Evolutionary conservation across 2,329 filamentous ascomycete genomes (phyloP).

Genomic region (Bipolaris oryzae): DNA sequence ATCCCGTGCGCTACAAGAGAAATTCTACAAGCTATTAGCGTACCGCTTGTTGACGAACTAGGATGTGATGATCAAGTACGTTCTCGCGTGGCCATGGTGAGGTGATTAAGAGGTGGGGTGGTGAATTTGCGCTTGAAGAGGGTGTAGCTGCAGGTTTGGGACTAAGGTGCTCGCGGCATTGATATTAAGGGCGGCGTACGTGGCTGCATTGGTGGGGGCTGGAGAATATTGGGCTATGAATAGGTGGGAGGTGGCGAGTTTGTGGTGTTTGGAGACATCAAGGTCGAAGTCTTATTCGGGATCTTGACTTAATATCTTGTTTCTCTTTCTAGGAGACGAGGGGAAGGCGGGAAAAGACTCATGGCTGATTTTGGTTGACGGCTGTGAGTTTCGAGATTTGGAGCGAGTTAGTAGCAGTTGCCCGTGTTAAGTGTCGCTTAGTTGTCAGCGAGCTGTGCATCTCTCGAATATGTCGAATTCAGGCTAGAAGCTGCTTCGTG

Average conservation of each 20-base stretch:
- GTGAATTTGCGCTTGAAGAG: constrained; percentile 40
- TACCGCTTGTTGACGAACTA: constrained; percentile 56
- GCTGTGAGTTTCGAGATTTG: constrained; percentile 28
- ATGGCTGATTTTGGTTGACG: neutral
- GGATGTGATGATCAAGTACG: constrained; percentile 50
- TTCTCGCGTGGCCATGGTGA: constrained; percentile 47
- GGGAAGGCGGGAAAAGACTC: neutral
- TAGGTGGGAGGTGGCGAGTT: constrained; percentile 40
- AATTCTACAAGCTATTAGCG: constrained; percentile 46
- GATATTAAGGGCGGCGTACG: constrained; percentile 60
- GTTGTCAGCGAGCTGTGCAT: constrained; percentile 53
- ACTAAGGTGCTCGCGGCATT: constrained; percentile 58
- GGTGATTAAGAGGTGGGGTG: constrained; percentile 45
- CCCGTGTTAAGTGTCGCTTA: constrained; percentile 47
- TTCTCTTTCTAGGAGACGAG: too few species aligned
- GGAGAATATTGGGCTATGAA: constrained; percentile 57
- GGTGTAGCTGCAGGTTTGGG: constrained; percentile 58
- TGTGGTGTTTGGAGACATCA: constrained; percentile 38
- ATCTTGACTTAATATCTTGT: constrained; percentile 9
- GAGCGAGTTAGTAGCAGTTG: constrained; percentile 44
- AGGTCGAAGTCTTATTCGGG: constrained; percentile 45
- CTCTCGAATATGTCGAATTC: constrained; percentile 53
- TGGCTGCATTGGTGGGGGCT: constrained; percentile 50
- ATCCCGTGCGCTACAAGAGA: neutral
- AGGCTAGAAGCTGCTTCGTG: constrained; percentile 51